Base-by-base conservation (phyloP, 495 filamentous ascomycete genomes). In the Xylaria bambusicola region DNA sequence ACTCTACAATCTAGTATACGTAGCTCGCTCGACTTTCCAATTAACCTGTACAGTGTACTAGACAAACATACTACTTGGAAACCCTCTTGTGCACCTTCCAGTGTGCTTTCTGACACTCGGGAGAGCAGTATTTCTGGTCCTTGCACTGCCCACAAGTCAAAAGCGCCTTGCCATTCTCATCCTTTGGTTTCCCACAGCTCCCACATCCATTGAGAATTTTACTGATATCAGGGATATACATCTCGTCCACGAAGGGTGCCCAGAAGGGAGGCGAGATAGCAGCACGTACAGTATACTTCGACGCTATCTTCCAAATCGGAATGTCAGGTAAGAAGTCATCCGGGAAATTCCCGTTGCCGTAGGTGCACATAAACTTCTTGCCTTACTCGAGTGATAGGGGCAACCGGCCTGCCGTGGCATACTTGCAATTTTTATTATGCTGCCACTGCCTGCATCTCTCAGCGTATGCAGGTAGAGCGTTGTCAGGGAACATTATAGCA, bases 261-360 rank as follows among this genome's bases (percentile, higher is more conserved):
- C 63, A 60, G 46, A 75, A 77, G 36, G 48, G 56, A 2, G 66
- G 67, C 15, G 71, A 70, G 27, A 78, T 71, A 6, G 73, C 71
- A 2, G 62, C 65, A 13, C 63, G 67, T 12, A 75, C 65, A 2
- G 63, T 62, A 49, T 73, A 60, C 35, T 64, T 63, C 1, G 56
- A 63, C 13, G 70, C 26, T 15, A 24, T 41, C 3, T 61, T 50
- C 73, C 70, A 77, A 26, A 40, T 26, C 0, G 57, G 56, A 29
- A 71, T 29, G 7, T 61, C 59, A 8, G 52, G 41, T n/a, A 67
- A 65, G 60, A 65, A 76, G 8, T 52, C 29, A 4, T 40, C 9
- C 31, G 71, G 70, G 36, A 77, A 59, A n/a, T 60, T 61, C 3
- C 76, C 73, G 18, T 67, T 56, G 7, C 76, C 76, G 7, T 27